These are phyloP conservation scores for Clarkia xantiana DNA, from an alignment of 345 rosid genomes.

Conservation along the genomic window DNA sequence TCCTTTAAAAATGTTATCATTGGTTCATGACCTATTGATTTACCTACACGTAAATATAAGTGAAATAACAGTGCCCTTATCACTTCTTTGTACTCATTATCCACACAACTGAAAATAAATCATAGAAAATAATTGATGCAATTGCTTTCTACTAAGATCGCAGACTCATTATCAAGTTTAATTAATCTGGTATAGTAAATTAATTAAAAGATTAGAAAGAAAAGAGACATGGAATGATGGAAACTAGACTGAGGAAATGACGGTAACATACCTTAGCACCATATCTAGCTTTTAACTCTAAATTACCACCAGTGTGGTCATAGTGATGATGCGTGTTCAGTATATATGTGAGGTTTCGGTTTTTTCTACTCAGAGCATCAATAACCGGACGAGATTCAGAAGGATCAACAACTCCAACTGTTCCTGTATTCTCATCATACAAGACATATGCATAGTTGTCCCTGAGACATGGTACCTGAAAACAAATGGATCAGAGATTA, in stretches of 20 bases:
- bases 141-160: no score
- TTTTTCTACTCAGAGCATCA: constrained; percentile 67
- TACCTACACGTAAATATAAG: no score
- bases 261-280: constrained; percentile 84
- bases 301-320: constrained; percentile 86
- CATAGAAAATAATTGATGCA: no score
- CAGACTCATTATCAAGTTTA: no score
- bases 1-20: no score
- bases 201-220: background rate
- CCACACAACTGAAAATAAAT: no score
- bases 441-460: constrained; percentile 92
- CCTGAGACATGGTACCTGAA: constrained; percentile 80
- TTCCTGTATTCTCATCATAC: constrained; percentile 88
- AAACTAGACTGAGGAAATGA: constrained; percentile 4
- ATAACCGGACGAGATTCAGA: constrained; percentile 79
- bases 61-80: no score
- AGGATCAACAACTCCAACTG: constrained; percentile 99
- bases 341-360: constrained; percentile 78
- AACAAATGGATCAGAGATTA: constrained; percentile 3
- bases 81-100: no score
- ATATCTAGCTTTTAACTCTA: constrained; percentile 83
- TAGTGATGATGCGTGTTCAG: constrained; percentile 90
- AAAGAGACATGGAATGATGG: background rate
- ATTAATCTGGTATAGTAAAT: no score
- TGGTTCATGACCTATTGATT: no score